Conservation (phyloP, 805 yeast genomes). For the Pichia deserticola region DNA sequence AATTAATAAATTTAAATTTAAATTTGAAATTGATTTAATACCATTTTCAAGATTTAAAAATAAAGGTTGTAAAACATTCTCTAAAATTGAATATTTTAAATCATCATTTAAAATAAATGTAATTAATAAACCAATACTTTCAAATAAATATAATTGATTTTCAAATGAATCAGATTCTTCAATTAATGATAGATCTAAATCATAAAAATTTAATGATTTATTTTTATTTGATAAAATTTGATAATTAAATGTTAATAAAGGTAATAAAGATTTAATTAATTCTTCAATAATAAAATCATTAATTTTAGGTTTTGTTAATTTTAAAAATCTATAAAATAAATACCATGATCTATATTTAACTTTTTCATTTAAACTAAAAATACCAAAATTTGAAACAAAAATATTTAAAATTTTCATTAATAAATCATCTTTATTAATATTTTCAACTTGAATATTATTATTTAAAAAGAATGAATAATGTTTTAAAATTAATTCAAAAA, state of each 20-base stretch:
- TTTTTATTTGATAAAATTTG: constrained; percentile 29
- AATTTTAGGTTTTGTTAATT: constrained; percentile 61
- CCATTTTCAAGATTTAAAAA: constrained; percentile 65
- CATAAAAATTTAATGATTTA: constrained; percentile 6
- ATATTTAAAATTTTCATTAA: constrained; percentile 61
- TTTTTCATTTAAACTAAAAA: constrained; percentile 63
- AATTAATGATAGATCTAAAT: constrained; percentile 28
- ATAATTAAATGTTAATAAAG: constrained; percentile 58
- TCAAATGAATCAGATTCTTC: constrained; percentile 64
- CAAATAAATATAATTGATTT: constrained; percentile 76
- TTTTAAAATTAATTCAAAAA: constrained; percentile 79
- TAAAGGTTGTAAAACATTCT: constrained; percentile 65
- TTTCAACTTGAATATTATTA: constrained; percentile 33
- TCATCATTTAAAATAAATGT: constrained; percentile 40
- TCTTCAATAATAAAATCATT: constrained; percentile 45
- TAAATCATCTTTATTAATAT: constrained; percentile 39
- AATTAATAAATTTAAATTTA: constrained; percentile 36
- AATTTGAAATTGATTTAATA: constrained; percentile 32
- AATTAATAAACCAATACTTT: constrained; percentile 74
- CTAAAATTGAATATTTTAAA: constrained; percentile 43
- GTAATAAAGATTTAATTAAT: constrained; percentile 52
- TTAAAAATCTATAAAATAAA: constrained; percentile 74
- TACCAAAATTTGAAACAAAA: constrained; percentile 74
- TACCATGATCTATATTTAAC: constrained; percentile 89
- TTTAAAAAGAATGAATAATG: constrained; percentile 58